Percentiles rank a stretch among this genome's conserved stretches.
Conservation (phyloP, 2,329 filamentous ascomycete species). For the Coniochaeta sp. region DNA sequence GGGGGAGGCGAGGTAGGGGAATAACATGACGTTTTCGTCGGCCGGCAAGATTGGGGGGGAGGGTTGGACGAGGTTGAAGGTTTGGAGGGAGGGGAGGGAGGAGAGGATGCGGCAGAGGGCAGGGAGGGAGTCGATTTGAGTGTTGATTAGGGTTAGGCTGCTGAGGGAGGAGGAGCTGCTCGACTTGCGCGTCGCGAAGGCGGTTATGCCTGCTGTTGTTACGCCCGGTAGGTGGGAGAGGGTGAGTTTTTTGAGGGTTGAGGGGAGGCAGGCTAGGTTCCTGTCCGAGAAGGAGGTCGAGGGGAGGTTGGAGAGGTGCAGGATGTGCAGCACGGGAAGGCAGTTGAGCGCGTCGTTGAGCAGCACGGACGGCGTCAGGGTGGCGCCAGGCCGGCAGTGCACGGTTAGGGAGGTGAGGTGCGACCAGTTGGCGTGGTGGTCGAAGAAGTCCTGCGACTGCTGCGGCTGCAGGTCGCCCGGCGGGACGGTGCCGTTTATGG, state of each 20-base stretch:
- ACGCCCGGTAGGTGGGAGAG: conserved; percentile 50
- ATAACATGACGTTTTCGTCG: conserved; percentile 52
- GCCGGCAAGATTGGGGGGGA: conserved; percentile 47
- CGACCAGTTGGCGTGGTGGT: conserved; percentile 46
- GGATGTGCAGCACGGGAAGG: conserved; percentile 47
- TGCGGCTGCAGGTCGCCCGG: conserved; percentile 31
- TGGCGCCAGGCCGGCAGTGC: conserved; percentile 50
- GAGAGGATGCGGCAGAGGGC: conserved; percentile 53
- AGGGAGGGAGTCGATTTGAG: conserved; percentile 48
- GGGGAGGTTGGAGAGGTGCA: conserved; percentile 54
- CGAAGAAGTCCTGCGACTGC: conserved; percentile 23
- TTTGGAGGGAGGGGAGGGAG: conserved; percentile 39
- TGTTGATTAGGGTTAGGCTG: conserved; percentile 47
- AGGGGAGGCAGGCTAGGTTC: conserved; percentile 47
- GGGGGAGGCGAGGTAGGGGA: conserved; percentile 54
- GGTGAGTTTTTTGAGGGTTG: conserved; percentile 46
- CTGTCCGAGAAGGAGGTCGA: conserved; percentile 49
- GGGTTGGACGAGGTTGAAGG: conserved; percentile 49
- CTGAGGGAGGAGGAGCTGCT: conserved; percentile 36
- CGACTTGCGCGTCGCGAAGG: conserved; percentile 44
- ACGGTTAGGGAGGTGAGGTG: conserved; percentile 50
- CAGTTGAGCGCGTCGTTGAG: conserved; percentile 41
- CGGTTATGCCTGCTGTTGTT: conserved; percentile 47
- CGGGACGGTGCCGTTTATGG: conserved; percentile 7
- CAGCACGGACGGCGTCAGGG: conserved; percentile 43